Evolutionary conservation across 1,139 yeast genomes (phyloP).

Genomic region (Diutina rugosa): DNA sequence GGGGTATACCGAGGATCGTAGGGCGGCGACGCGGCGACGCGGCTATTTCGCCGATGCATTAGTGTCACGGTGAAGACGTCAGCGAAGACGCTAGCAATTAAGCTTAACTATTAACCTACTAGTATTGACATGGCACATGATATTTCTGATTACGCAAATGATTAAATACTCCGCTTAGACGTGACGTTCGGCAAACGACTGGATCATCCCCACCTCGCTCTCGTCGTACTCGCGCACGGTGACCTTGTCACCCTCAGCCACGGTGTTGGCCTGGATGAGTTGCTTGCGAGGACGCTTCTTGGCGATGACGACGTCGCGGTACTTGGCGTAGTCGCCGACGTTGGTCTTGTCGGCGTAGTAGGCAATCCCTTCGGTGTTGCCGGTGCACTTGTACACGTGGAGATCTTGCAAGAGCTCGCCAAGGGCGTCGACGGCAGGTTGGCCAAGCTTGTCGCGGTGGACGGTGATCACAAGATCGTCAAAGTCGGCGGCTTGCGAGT

Average conservation of each 20-base stretch:
- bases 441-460: constrained; percentile 47
- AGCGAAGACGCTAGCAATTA: not conserved
- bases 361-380: constrained; percentile 49
- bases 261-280: constrained; percentile 71
- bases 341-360: constrained; percentile 56
- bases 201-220: constrained; percentile 63
- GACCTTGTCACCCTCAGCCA: constrained; percentile 26
- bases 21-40: no score
- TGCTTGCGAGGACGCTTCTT: constrained; percentile 78
- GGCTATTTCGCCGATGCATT: not conserved
- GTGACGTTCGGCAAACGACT: constrained; percentile 57
- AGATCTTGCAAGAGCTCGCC: constrained; percentile 59
- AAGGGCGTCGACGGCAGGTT: constrained; percentile 61
- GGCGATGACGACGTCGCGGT: constrained; percentile 52
- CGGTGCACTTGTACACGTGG: constrained; percentile 71
- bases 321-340: constrained; percentile 53
- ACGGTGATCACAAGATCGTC: constrained; percentile 48
- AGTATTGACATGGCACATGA: no score
- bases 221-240: constrained; percentile 61
- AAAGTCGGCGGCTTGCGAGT: constrained; percentile 31
- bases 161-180: constrained; percentile 9
- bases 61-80: not conserved
- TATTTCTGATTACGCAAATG: not conserved
- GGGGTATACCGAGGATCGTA: no score
- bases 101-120: no score